phyloP scores from a whole-genome alignment of 2,329 filamentous ascomycete genomes.

The Lomentospora prolificans region DNA sequence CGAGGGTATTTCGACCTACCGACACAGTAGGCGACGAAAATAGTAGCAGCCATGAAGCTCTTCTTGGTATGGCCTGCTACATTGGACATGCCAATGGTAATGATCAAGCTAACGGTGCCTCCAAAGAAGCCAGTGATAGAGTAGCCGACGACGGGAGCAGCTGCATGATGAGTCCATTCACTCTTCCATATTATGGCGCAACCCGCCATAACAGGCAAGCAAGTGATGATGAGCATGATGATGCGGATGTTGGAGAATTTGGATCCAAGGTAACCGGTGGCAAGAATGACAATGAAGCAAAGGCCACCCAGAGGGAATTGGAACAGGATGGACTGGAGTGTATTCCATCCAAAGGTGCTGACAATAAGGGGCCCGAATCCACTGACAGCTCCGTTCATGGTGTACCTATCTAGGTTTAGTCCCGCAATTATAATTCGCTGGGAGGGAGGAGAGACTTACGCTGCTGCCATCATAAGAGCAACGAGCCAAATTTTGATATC shows the following conservation, averaged over 20 bases:
- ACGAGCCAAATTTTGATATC: conserved; percentile 57
- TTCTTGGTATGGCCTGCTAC: conserved; percentile 72
- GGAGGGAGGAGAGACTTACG: too few relatives aligned
- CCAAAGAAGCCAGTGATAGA: conserved; percentile 65
- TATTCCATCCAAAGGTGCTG: conserved; percentile 57
- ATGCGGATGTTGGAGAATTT: conserved; percentile 54
- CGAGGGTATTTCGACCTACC: conserved; percentile 24
- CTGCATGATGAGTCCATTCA: conserved; percentile 52
- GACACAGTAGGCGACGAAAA: conserved; percentile 68
- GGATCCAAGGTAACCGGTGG: conserved; percentile 55
- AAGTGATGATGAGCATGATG: conserved; percentile 53
- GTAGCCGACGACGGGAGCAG: conserved; percentile 60
- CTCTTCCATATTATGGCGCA: conserved; percentile 67
- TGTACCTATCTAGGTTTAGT: conserved; percentile 31
- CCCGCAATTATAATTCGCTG: too few relatives aligned
- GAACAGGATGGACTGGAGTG: conserved; percentile 57
- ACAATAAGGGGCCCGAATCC: conserved; percentile 66
- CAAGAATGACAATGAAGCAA: conserved; percentile 56
- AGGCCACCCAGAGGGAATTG: conserved; percentile 66
- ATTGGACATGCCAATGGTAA: conserved; percentile 49
- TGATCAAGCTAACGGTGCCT: conserved; percentile 51
- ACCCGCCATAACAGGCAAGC: conserved; percentile 64
- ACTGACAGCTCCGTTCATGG: conserved; percentile 60
- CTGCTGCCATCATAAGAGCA: conserved; percentile 58
- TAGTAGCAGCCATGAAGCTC: conserved; percentile 62